A percentile compares a stretch with the other conserved stretches of the same genome.
Conservation (phyloP, 2,329 filamentous ascomycete genomes). For the Gremmenia infestans region DNA sequence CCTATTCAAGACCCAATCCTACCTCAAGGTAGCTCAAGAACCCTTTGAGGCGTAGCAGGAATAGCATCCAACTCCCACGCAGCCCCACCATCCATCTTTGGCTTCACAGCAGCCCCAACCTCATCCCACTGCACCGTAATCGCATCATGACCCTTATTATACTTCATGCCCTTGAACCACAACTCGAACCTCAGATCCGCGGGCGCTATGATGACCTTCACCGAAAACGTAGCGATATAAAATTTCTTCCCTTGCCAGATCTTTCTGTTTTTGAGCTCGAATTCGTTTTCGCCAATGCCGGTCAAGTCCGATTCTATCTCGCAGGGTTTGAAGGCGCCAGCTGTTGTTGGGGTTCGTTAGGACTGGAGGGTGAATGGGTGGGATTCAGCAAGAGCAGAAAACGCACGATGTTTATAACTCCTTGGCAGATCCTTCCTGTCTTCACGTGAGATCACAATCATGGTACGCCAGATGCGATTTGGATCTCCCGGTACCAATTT, state of each 20-base stretch:
- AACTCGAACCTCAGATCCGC: conserved; percentile 47
- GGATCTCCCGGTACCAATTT: conserved; percentile 33
- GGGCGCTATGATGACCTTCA: conserved; percentile 50
- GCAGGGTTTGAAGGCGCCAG: conserved; percentile 37
- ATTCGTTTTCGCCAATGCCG: conserved; percentile 35
- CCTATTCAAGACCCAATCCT: background rate
- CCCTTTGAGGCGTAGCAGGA: background rate
- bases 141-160: conserved; percentile 2
- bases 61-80: background rate
- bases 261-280: conserved; percentile 35
- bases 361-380: no score
- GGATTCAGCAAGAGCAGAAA: background rate
- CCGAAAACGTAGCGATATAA: conserved; percentile 41
- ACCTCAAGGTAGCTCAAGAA: background rate
- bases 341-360: conserved; percentile 8
- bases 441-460: conserved; percentile 38
- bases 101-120: background rate
- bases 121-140: conserved; percentile 1
- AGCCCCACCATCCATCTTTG: background rate
- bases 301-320: conserved; percentile 38
- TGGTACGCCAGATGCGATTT: conserved; percentile 35
- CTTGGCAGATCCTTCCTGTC: conserved; percentile 34
- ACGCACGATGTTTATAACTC: conserved; percentile 36
- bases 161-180: conserved; percentile 39
- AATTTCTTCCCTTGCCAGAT: conserved; percentile 36